Conservation (phyloP, 495 filamentous ascomycete genomes). For the Aspergillus kassunensis region DNA sequence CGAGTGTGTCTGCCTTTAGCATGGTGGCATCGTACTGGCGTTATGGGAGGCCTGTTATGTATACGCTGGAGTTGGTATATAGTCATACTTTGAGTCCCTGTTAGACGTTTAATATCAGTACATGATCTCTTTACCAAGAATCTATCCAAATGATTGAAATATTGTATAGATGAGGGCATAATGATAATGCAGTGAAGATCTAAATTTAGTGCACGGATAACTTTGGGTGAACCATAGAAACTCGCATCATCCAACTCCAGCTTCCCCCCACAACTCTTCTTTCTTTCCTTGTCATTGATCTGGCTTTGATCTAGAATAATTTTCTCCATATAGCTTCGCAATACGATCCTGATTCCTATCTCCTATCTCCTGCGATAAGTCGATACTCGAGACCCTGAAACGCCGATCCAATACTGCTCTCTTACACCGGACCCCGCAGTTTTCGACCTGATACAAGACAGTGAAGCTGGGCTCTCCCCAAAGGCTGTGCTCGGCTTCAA, state of each 20-base stretch:
- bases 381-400: neutral
- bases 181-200: no score
- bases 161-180: no score
- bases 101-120: no score
- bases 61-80: neutral
- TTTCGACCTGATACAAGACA: neutral
- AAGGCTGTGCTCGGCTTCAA: no score
- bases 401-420: neutral
- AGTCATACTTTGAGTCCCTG: no score
- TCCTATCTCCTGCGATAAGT: no score
- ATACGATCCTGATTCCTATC: no score
- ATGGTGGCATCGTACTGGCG: constrained; percentile 5
- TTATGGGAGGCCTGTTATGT: neutral
- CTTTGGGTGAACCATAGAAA: neutral
- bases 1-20: neutral
- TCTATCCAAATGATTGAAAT: no score
- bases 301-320: neutral
- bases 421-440: neutral
- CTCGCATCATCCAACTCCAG: neutral
- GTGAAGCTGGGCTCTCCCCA: no score
- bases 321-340: no score
- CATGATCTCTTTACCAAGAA: no score
- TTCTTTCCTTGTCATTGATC: neutral
- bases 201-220: neutral
- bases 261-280: neutral